These are phyloP conservation scores for Bipolaris gigantea DNA, from an alignment of 2,329 filamentous ascomycete genomes.

Conservation along the genomic window DNA sequence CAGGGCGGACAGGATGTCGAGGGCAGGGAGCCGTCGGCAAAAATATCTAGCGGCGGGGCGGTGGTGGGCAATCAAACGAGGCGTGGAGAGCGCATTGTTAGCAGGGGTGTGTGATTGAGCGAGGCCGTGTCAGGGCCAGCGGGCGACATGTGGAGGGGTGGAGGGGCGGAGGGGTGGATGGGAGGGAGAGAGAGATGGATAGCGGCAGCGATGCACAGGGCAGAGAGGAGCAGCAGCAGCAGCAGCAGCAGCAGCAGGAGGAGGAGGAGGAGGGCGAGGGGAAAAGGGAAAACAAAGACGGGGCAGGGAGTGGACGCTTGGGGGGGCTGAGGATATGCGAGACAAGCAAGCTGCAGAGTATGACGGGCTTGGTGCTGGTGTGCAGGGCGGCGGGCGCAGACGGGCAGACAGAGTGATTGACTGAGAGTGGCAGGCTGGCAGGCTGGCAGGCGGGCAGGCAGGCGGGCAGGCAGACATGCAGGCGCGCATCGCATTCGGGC, in stretches of 20 bases:
- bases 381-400: constrained; percentile 8
- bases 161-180: constrained; percentile 1
- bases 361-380: constrained; percentile 12
- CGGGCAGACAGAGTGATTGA: background rate
- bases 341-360: constrained; percentile 13
- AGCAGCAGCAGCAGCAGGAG: background rate
- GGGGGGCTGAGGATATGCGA: constrained; percentile 14
- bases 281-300: constrained; percentile 2
- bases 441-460: constrained; percentile 7
- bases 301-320: constrained; percentile 1
- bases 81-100: constrained; percentile 19
- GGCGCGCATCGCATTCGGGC: constrained; percentile 28
- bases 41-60: constrained; percentile 28
- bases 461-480: constrained; percentile 7
- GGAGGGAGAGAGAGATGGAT: background rate
- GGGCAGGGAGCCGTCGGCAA: constrained; percentile 15
- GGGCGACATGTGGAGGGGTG: background rate
- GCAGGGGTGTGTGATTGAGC: constrained; percentile 2
- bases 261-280: too few species aligned
- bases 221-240: background rate
- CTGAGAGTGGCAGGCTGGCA: constrained; percentile 7
- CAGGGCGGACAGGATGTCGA: constrained; percentile 9
- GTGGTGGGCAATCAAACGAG: constrained; percentile 21
- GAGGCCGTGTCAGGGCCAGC: constrained; percentile 19
- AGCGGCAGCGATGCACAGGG: background rate